Conservation (phyloP, 2,329 filamentous ascomycete species). For the Rutstroemia sp. region DNA sequence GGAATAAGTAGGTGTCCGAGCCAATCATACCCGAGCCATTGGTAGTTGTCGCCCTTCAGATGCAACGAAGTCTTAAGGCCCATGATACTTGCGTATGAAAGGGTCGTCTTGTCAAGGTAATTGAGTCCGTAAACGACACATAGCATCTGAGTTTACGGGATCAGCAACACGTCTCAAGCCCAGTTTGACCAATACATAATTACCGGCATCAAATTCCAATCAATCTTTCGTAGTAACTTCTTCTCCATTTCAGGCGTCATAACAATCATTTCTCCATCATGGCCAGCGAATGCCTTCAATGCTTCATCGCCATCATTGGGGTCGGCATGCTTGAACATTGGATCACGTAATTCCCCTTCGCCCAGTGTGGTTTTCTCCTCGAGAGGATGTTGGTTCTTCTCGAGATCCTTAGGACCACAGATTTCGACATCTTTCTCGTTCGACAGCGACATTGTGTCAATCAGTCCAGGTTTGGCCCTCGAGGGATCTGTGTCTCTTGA, state of each 20-base stretch:
- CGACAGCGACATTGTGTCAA: neutral
- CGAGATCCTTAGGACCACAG: neutral
- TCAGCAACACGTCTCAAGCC: neutral
- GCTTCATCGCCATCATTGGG: constrained; percentile 37
- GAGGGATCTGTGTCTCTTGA: too few species aligned
- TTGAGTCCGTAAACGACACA: constrained; percentile 52
- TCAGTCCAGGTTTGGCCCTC: neutral
- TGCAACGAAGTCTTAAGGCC: constrained; percentile 37
- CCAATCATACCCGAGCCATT: constrained; percentile 36
- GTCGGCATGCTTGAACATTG: constrained; percentile 31
- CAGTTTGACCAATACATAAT: neutral
- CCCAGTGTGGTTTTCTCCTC: constrained; percentile 13
- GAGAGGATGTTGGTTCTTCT: constrained; percentile 16
- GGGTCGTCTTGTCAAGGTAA: constrained; percentile 42
- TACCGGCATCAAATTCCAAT: constrained; percentile 38
- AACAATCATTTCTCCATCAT: constrained; percentile 31
- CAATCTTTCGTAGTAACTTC: constrained; percentile 38
- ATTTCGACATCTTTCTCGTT: neutral
- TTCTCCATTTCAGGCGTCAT: constrained; percentile 35
- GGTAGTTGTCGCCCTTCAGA: constrained; percentile 33
- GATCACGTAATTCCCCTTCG: constrained; percentile 16
- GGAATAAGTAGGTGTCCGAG: neutral
- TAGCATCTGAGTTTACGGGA: constrained; percentile 33
- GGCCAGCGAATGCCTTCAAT: constrained; percentile 34
- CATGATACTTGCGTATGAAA: constrained; percentile 44